Conservation (phyloP, 371 early-diverging fungal species). For the Blakeslea trispora region DNA sequence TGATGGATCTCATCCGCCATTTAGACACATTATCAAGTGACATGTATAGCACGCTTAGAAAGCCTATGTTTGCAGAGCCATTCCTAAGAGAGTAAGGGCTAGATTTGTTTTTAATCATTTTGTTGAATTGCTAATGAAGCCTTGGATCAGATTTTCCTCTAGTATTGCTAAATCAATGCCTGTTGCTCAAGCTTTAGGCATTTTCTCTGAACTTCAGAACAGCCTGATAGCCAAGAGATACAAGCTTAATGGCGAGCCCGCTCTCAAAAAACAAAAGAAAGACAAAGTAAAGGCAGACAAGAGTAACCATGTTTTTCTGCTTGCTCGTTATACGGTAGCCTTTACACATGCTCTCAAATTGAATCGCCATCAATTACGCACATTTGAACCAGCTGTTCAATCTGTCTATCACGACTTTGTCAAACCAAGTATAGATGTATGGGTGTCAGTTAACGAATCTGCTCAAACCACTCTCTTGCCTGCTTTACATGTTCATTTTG, state of each 20-base stretch:
- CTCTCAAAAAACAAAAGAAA: conserved; percentile 38
- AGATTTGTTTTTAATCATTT: background rate
- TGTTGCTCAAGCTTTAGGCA: conserved; percentile 42
- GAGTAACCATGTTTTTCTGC: conserved; percentile 19
- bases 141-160: conserved; percentile 26
- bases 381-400: conserved; percentile 18
- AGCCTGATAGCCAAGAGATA: conserved; percentile 17
- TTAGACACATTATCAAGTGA: conserved; percentile 25
- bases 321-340: conserved; percentile 39
- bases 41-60: conserved; percentile 23
- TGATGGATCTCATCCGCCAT: conserved; percentile 40
- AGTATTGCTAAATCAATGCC: conserved; percentile 45
- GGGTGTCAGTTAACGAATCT: conserved; percentile 4
- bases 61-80: conserved; percentile 46
- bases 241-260: conserved; percentile 26
- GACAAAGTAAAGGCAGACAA: background rate
- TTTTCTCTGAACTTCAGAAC: conserved; percentile 43
- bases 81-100: conserved; percentile 55
- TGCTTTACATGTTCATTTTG: conserved; percentile 52
- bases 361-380: conserved; percentile 37
- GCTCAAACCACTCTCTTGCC: conserved; percentile 32
- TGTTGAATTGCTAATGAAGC: background rate
- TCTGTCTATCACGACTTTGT: conserved; percentile 27
- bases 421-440: conserved; percentile 22
- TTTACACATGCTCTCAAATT: conserved; percentile 50